Conservation (phyloP, 2,329 filamentous ascomycete species). For the Didymella exigua region DNA sequence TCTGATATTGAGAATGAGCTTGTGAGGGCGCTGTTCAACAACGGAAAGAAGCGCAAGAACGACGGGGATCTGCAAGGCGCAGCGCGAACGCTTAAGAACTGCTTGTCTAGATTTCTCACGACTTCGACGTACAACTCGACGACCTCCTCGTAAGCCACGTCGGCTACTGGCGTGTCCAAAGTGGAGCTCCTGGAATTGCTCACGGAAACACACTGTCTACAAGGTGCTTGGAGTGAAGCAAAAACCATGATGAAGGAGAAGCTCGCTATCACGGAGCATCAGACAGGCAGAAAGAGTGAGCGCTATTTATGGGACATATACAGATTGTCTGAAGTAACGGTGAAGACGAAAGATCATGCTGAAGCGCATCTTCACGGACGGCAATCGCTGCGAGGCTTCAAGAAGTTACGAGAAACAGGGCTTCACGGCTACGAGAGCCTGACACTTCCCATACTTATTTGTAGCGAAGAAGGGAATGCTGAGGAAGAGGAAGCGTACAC, state of each 20-base stretch:
- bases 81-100: constrained; percentile 23
- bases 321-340: constrained; percentile 22
- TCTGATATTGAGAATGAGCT: constrained; percentile 28
- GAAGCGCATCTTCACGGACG: constrained; percentile 30
- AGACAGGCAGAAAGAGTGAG: constrained; percentile 24
- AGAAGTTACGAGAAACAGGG: constrained; percentile 21
- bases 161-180: constrained; percentile 18
- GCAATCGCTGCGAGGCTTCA: constrained; percentile 25
- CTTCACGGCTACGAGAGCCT: constrained; percentile 22
- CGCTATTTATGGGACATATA: constrained; percentile 23
- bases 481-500: constrained; percentile 32
- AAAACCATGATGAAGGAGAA: constrained; percentile 26
- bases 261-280: constrained; percentile 24
- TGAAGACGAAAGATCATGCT: constrained; percentile 24
- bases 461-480: constrained; percentile 19
- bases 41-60: constrained; percentile 22
- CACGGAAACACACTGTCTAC: constrained; percentile 17
- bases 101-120: constrained; percentile 18
- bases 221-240: constrained; percentile 21
- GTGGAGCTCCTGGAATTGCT: constrained; percentile 20
- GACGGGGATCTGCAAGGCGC: constrained; percentile 21
- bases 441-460: constrained; percentile 21
- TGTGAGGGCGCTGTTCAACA: constrained; percentile 23
- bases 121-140: constrained; percentile 17
- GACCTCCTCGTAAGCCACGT: constrained; percentile 11